Percentiles rank a stretch among this genome's conserved stretches.
Conservation (phyloP, 202 grass and related monocot species). For the Carex arenaria region DNA sequence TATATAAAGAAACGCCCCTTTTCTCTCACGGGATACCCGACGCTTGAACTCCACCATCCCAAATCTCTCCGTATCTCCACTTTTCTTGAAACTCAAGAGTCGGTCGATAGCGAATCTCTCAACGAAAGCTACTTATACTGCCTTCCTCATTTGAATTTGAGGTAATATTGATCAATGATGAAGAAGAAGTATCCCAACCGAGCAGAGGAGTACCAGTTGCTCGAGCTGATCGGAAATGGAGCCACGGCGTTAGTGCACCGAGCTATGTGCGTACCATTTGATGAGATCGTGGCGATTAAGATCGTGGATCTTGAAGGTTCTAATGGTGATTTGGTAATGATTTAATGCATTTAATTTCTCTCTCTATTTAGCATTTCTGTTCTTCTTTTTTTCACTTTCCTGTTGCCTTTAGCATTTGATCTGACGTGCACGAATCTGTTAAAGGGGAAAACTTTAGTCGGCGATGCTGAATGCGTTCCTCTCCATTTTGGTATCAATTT, state of each 20-base stretch:
- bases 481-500: no score
- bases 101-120: neutral
- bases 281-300: conserved; percentile 87
- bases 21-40: conserved; percentile 1
- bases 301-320: conserved; percentile 66
- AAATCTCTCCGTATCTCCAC: neutral
- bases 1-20: neutral
- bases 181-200: conserved; percentile 71
- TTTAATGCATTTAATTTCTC: neutral
- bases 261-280: conserved; percentile 55
- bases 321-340: conserved; percentile 58
- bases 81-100: neutral
- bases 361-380: neutral
- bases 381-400: neutral
- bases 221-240: conserved; percentile 72
- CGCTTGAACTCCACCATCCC: neutral
- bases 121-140: neutral
- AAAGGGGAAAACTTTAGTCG: neutral
- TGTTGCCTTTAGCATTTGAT: neutral
- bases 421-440: neutral
- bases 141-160: neutral
- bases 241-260: conserved; percentile 79
- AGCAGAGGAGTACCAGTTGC: conserved; percentile 58
- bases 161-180: conserved; percentile 23
- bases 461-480: neutral